Percentiles rank a stretch among this genome's conserved stretches.
Conservation (phyloP, 2,329 filamentous ascomycete species). For the Curvularia eragrostidis region DNA sequence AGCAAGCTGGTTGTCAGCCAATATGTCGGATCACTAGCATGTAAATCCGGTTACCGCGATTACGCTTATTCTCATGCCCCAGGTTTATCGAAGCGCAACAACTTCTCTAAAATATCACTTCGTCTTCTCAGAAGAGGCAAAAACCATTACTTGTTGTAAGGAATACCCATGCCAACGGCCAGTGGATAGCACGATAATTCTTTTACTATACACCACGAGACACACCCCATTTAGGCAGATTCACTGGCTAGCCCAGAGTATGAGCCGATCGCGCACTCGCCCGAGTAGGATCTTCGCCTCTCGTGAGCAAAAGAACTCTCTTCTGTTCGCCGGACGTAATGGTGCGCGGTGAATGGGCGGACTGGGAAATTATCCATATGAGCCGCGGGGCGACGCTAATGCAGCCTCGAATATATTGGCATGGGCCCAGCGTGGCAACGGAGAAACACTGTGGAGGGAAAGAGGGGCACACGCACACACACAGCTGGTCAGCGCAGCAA, state of each 20-base stretch:
- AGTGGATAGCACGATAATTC: background rate
- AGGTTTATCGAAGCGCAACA: background rate
- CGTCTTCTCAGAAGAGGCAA: background rate
- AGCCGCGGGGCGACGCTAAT: constrained; percentile 31
- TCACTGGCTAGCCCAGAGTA: background rate
- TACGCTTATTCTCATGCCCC: background rate
- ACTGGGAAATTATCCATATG: constrained; percentile 41
- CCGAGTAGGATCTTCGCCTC: background rate
- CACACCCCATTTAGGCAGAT: constrained; percentile 1
- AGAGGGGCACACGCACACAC: background rate
- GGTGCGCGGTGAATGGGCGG: background rate
- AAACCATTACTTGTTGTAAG: background rate
- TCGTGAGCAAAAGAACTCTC: background rate
- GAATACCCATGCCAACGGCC: background rate
- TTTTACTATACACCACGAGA: too few relatives aligned
- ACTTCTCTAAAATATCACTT: background rate
- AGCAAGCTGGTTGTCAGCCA: background rate
- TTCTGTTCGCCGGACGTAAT: background rate
- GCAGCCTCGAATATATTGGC: constrained; percentile 5
- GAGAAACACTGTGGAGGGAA: background rate
- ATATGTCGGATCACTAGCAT: background rate
- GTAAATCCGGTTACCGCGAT: background rate
- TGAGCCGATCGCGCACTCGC: background rate
- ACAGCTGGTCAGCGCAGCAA: background rate
- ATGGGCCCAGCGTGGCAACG: background rate